Conservation (phyloP, 2,329 filamentous ascomycete genomes). For the Periconia macrospinosa region DNA sequence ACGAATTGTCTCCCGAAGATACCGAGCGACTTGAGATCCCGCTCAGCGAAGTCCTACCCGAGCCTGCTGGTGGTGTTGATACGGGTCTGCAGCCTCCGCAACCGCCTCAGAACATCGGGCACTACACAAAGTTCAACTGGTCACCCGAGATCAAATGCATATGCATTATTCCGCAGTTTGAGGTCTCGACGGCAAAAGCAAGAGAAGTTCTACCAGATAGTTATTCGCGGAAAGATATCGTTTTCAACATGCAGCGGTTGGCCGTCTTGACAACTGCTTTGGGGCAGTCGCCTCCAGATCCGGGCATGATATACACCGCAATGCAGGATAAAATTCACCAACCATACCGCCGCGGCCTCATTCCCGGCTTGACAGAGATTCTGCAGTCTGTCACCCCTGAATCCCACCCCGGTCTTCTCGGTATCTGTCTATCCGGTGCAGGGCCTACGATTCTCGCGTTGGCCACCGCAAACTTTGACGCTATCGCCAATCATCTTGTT, state of each 20-base stretch:
- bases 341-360: constrained; percentile 87
- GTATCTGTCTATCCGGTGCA: constrained; percentile 92
- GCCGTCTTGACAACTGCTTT: constrained; percentile 88
- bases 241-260: constrained; percentile 94
- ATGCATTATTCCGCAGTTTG: constrained; percentile 93
- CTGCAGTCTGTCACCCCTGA: constrained; percentile 87
- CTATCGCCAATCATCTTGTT: constrained; percentile 81
- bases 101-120: constrained; percentile 89
- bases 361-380: constrained; percentile 89
- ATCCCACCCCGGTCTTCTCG: constrained; percentile 83
- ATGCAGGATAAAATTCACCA: constrained; percentile 99
- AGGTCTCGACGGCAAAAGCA: constrained; percentile 91
- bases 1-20: constrained; percentile 86
- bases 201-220: constrained; percentile 78
- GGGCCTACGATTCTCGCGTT: constrained; percentile 93
- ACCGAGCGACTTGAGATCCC: constrained; percentile 91
- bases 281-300: constrained; percentile 85
- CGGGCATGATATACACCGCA: constrained; percentile 91
- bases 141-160: constrained; percentile 94
- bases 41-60: constrained; percentile 86
- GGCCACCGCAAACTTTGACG: constrained; percentile 85
- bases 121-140: constrained; percentile 96
- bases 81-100: constrained; percentile 84
- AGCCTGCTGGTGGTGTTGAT: constrained; percentile 86
- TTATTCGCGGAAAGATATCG: constrained; percentile 81